Base-by-base conservation (phyloP, 768 basidiomycete species). In the Trametes meyenii region DNA sequence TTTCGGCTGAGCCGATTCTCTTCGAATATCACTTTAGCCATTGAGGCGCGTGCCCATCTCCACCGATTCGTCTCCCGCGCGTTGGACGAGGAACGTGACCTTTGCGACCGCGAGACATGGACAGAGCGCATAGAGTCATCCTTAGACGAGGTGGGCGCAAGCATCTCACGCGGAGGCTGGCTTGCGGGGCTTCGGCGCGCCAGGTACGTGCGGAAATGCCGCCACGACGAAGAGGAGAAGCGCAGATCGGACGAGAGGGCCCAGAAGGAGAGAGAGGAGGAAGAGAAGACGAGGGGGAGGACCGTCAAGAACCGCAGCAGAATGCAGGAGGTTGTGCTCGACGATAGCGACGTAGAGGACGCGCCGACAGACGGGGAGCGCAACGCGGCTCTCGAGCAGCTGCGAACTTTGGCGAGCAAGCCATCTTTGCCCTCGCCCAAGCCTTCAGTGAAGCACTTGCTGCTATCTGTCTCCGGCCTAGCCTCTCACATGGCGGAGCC, bases 381-480 rank as follows among this genome's bases (percentile, higher is more conserved):
- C 19, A 42, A 60, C 21, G 45, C 49, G 6, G 43, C 39, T n/a
- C 69, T 74, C 14, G 60, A 67, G n/a, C 63, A 72, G 45, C 64
- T 64, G 50, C 72, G 64, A 58, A 74, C 38, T 19, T 70, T 55
- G 60, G 70, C 60, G 52, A 74, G 72, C 62, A 54, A 66, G 14
- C 69, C 75, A 13, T 55, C 63, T 5, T 59, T 62, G 8, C 75
- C 72, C 7, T 71, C 71, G 0, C 59, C 67, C 12, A 71, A 70
- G 5, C 72, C 78, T 17, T 65, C 70, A 13, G 62, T 74, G 23
- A 79, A 76, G 36, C 85, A 85, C 66, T 69, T 88, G 1, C 69
- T 88, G 6, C 72, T 89, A 3, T 85, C 83, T 51, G 75, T 84
- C 2, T 73, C 79, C 3, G 78, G 82, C 0, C 71, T 60, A 68